phyloP scores from a whole-genome alignment of 2,329 filamentous ascomycete genomes.

The Aureobasidium pullulans region DNA sequence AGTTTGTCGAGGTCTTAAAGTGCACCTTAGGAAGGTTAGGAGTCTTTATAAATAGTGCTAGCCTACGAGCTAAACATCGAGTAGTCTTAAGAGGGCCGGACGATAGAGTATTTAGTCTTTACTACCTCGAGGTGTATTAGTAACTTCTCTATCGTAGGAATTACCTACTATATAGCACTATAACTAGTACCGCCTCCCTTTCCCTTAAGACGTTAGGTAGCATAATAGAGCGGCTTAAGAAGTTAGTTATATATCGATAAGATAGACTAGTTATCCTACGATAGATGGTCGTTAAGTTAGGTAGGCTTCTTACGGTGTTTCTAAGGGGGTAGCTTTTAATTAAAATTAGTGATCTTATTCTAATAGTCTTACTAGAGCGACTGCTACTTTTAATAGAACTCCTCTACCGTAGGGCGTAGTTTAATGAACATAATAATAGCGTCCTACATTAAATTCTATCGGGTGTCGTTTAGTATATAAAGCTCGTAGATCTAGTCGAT shows the following conservation, averaged over 20 bases:
- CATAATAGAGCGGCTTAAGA: too few species aligned
- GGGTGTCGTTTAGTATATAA: neutral
- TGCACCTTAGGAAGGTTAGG: neutral
- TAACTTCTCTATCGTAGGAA: neutral
- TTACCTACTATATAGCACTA: neutral
- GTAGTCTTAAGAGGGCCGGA: neutral
- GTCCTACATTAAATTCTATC: too few species aligned
- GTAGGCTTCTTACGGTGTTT: too few species aligned
- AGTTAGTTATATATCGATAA: too few species aligned
- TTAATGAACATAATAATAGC: too few species aligned
- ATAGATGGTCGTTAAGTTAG: too few species aligned
- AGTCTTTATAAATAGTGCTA: neutral
- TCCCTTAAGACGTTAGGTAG: neutral
- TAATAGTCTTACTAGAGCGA: too few species aligned
- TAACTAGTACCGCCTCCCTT: neutral
- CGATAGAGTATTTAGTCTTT: neutral
- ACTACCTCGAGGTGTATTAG: neutral
- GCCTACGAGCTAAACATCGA: neutral
- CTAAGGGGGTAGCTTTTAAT: too few species aligned
- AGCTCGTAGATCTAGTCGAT: neutral
- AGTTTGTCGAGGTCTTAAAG: neutral
- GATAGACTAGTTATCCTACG: too few species aligned
- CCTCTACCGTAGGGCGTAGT: too few species aligned
- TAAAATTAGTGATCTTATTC: too few species aligned
- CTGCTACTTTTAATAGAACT: too few species aligned